phyloP scores from a whole-genome alignment of 2,329 filamentous ascomycete genomes.

The Emergomyces africanus region DNA sequence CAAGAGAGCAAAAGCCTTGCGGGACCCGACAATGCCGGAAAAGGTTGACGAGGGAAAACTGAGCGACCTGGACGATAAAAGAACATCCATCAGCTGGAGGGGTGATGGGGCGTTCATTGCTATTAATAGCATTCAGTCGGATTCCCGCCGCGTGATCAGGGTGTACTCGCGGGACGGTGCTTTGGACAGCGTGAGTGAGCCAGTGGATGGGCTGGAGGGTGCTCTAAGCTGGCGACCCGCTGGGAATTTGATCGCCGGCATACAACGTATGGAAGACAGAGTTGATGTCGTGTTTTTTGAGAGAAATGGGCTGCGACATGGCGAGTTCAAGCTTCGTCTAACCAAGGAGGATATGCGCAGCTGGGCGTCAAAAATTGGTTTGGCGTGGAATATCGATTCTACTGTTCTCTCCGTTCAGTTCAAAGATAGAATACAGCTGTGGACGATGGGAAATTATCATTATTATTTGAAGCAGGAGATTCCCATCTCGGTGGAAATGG shows the following conservation, averaged over 20 bases:
- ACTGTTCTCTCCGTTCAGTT: slow-evolving; percentile 76
- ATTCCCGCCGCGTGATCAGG: slow-evolving; percentile 62
- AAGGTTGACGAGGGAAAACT: slow-evolving; percentile 72
- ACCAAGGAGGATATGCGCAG: slow-evolving; percentile 45
- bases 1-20: slow-evolving; percentile 69
- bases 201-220: slow-evolving; percentile 80
- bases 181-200: slow-evolving; percentile 87
- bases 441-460: slow-evolving; percentile 96
- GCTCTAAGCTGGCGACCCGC: slow-evolving; percentile 82
- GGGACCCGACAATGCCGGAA: slow-evolving; percentile 91
- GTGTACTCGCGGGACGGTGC: slow-evolving; percentile 84
- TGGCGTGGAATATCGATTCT: slow-evolving; percentile 88
- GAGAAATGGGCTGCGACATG: slow-evolving; percentile 91
- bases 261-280: slow-evolving; percentile 57
- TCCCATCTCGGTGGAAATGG: slow-evolving; percentile 24
- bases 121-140: slow-evolving; percentile 63
- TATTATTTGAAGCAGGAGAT: slow-evolving; percentile 96
- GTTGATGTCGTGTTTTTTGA: slow-evolving; percentile 90
- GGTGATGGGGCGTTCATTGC: slow-evolving; percentile 88
- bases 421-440: slow-evolving; percentile 66
- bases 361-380: slow-evolving; percentile 45
- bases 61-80: slow-evolving; percentile 59
- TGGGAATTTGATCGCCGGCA: slow-evolving; percentile 79
- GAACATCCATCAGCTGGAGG: slow-evolving; percentile 73
- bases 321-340: slow-evolving; percentile 71